Evolutionary conservation across 768 basidiomycete species (phyloP), one percentile per base, ranked within the genome.

Genomic region (Macrolepiota dolichaula): DNA sequence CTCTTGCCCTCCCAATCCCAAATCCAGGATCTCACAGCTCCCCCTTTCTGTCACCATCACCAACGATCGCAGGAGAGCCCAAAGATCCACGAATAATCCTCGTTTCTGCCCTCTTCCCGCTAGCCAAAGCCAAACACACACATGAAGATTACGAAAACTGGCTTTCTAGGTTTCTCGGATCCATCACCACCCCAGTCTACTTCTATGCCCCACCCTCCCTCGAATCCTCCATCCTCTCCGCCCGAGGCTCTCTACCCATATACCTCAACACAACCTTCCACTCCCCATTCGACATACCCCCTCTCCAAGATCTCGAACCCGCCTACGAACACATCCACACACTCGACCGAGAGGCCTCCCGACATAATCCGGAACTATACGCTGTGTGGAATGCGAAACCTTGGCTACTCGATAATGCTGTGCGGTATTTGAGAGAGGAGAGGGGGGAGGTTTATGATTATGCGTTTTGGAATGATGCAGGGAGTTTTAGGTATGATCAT

Each of bases 391-490:
- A 81, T 59, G 77, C 76, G 0, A 85, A 85, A 66, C 76, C 83
- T 9, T 84, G 76, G 67, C 75, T 82, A 51, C 71, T 85, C 40
- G 70, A 77, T 32, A 71, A 78, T 42, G 83, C 77, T 5, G 63
- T 79, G 2, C 63, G 67, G 37, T 73, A 71, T 5, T 59, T 71
- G 46, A 29, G 42, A 44, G 10, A 17, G 40, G 62, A 52, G 25
- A 55, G 62, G n/a, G 71, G 71, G 4, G 65, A 72, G 61, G 57
- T 66, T 10, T 85, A 81, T 61, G 77, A 81, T 24, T 86, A 82
- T 68, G 81, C 77, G 1, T 85, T 86, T 63, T 86, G 84, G 85
- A 76, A 71, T 37, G 84, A 86, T 63, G 82, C 84, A 1, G 83
- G 81, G 6, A 80, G 81, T 62, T 83, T 86, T 64, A 68, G 83